These are phyloP conservation scores for Clavispora vitiphila DNA, from an alignment of 805 yeast species.

Conservation along the genomic window DNA sequence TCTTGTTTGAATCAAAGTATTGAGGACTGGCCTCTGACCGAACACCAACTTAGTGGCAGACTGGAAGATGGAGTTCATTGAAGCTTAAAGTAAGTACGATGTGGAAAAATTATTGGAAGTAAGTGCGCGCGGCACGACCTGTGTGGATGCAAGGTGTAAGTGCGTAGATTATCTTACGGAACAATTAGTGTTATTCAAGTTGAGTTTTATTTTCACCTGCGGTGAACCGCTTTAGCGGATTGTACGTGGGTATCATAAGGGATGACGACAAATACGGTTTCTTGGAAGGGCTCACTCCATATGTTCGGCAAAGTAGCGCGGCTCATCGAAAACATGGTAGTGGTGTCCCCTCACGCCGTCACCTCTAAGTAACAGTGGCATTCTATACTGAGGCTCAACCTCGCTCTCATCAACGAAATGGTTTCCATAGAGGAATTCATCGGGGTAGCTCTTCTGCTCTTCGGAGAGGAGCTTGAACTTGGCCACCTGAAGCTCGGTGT, in stretches of 20 bases:
- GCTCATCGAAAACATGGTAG: conserved; percentile 93
- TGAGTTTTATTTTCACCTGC: no score
- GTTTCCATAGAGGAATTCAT: conserved; percentile 48
- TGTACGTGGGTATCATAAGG: no score
- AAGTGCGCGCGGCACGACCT: not conserved
- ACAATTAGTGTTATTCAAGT: not conserved
- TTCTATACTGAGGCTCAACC: conserved; percentile 59
- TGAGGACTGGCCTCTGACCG: conserved; percentile 17
- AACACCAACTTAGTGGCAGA: conserved; percentile 13
- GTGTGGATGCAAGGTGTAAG: no score
- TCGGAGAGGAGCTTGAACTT: conserved; percentile 63
- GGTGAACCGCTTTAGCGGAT: not conserved
- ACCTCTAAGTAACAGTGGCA: conserved; percentile 77
- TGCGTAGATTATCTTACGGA: no score
- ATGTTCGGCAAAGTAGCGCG: conserved; percentile 61
- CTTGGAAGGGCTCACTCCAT: no score
- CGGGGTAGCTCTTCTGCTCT: conserved; percentile 28
- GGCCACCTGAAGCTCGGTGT: conserved; percentile 94
- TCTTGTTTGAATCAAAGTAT: conserved; percentile 33
- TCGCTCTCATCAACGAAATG: conserved; percentile 50
- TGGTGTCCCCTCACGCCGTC: conserved; percentile 92
- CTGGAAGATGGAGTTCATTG: conserved; percentile 15
- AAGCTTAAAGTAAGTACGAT: not conserved
- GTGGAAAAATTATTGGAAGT: conserved; percentile 1
- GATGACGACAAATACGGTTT: no score